Evolutionary conservation across 495 filamentous ascomycete species (phyloP), one percentile per base, ranked within the genome.

Genomic region (Penicillium maclennaniae): DNA sequence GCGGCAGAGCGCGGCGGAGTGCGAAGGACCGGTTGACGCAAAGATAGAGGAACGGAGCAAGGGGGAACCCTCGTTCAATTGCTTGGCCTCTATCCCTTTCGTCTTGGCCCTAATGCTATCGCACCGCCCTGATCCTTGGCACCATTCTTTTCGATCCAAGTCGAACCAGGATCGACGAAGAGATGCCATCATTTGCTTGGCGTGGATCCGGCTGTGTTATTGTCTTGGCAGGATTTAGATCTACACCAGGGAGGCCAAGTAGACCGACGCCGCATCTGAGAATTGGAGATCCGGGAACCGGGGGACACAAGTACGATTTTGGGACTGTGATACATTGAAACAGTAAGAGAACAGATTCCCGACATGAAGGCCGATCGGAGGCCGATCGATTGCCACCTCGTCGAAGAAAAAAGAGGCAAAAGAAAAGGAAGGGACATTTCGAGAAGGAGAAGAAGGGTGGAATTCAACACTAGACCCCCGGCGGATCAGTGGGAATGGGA

Each of bases 401-500:
- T n/a, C 27, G 27, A 3, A 12, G 23, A 23, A 31, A 31, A 31
- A 3, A 7, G 10, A 34, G n/a, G n/a, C n/a, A 3, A 12, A 5
- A 23, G 9, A 31, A 31, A 3, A 7, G 10, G 15, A 34, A 34
- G 4, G 31, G 15, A 34, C 31, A 12, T 14, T 54, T 59, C 52
- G 48, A 61, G 52, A 59, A 60, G 28, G 46, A 53, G 61, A 45
- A 53, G 36, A 57, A 52, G n/a, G 17, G 53, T 56, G 56, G 43
- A 60, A 60, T 54, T 43, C 14, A 34, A 50, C 42, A 48, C 54
- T 44, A 26, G 43, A 39, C 59, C 69, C 68, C 69, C 65, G 48
- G 67, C 58, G 52, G 62, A 68, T 73, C 68, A 56, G 51, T 55
- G 54, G 60, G 45, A 47, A 43, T 55, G 54, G 60, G 45, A 47